A percentile compares a stretch with the other conserved stretches of the same genome.
Evolutionary conservation across 345 rosid genomes (phyloP).

Genomic region (Aegle marmelos): DNA sequence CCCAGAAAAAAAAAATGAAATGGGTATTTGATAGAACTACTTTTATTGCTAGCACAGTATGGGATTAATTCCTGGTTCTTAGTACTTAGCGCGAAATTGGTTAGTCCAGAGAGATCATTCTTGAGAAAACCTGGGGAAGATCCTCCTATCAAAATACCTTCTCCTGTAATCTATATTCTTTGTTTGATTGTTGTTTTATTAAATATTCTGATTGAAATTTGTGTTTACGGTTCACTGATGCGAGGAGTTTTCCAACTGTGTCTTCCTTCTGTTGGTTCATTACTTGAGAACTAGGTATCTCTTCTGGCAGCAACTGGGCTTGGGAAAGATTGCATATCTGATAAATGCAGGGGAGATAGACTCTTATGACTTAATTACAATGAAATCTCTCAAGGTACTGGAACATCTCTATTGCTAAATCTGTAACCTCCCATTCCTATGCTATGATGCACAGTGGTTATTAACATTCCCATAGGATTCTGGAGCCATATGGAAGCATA

Average conservation of each 20-base stretch:
- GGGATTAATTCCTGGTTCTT: too few species aligned
- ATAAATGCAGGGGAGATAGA: slow-evolving; percentile 89
- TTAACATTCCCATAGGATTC: slow-evolving; percentile 44
- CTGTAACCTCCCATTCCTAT: slow-evolving; percentile 7
- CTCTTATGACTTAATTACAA: slow-evolving; percentile 87
- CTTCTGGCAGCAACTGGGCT: slow-evolving; percentile 72
- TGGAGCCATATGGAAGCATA: slow-evolving; percentile 86
- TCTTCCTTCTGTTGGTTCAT: not conserved
- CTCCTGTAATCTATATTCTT: too few species aligned
- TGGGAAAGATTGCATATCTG: slow-evolving; percentile 87
- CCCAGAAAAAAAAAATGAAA: too few species aligned
- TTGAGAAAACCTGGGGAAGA: too few species aligned
- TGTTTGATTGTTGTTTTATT: too few species aligned
- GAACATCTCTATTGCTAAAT: slow-evolving; percentile 9
- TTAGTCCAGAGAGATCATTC: too few species aligned
- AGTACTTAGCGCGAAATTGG: too few species aligned
- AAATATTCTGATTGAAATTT: not conserved
- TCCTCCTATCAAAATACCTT: too few species aligned
- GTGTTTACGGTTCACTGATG: not conserved
- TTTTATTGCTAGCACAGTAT: too few species aligned
- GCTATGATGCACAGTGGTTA: slow-evolving; percentile 11
- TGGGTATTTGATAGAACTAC: too few species aligned
- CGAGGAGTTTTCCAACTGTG: not conserved
- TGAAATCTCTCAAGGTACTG: slow-evolving; percentile 90
- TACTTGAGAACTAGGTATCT: not conserved